phyloP scores from a whole-genome alignment of 176 grass and related monocot genomes.

The Musa schizocarpa region DNA sequence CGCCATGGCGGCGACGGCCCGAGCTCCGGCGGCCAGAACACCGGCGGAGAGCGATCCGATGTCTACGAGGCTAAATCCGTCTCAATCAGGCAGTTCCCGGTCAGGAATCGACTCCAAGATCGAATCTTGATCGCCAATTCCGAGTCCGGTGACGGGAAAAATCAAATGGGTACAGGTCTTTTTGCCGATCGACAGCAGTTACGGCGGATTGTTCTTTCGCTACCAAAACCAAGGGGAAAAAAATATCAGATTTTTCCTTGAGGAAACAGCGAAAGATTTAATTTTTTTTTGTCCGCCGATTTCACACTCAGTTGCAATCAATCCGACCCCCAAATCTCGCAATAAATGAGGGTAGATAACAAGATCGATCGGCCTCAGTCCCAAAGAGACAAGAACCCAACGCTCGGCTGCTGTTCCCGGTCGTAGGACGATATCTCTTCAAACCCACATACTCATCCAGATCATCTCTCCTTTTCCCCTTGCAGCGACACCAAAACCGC shows the following conservation, averaged over 20 bases:
- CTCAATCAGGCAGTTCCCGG: background rate
- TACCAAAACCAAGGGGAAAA: too few relatives aligned
- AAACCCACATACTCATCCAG: background rate
- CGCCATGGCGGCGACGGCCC: conserved; percentile 2
- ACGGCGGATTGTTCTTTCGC: background rate
- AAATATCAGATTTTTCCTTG: too few relatives aligned
- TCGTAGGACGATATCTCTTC: background rate
- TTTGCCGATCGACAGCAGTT: conserved; percentile 3
- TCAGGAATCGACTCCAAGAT: background rate
- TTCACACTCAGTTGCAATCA: too few relatives aligned
- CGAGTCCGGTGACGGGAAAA: too few relatives aligned
- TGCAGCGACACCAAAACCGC: background rate
- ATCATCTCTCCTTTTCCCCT: background rate
- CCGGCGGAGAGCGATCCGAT: too few relatives aligned
- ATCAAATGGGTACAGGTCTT: background rate
- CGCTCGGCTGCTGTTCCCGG: background rate
- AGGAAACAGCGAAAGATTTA: too few relatives aligned
- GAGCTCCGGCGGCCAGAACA: background rate
- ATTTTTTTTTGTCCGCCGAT: background rate
- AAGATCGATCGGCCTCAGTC: too few relatives aligned
- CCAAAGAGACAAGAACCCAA: too few relatives aligned
- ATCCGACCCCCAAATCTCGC: background rate
- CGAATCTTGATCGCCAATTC: background rate
- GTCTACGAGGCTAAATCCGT: background rate
- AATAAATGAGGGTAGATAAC: background rate